Evolutionary conservation across 208 protist genomes (phyloP), one percentile per base, ranked within the genome.

Genomic region (Acanthamoeba sp.): DNA sequence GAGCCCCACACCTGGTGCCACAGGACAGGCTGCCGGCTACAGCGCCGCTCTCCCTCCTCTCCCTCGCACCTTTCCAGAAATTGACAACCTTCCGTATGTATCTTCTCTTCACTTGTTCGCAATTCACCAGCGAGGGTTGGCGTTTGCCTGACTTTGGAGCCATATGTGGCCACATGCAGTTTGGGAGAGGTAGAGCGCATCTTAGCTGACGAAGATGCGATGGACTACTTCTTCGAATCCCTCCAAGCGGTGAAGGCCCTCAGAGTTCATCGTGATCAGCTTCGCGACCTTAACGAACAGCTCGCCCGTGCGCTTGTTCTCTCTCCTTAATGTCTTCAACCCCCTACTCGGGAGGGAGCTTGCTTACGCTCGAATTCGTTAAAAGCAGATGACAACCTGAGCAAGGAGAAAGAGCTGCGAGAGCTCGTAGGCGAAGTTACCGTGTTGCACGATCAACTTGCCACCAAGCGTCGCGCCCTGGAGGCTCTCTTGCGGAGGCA

Each of bases 371-470:
- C 6, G 1, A 1, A 38, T 20, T 36, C 2, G 2, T 22, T 16
- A 22, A 4, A 57, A 36, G 20, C 14, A 71, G 62, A 36, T 34
- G 76, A 85, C 36, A 85, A 85, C 20, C 36, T 85, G 42, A 85
- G 76, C 76, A 85, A 50, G 45, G 76, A 85, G 32, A 85, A 85
- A 22, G 42, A 85, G 76, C n/a, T 85, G n/a, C 20, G 76, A n/a
- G 76, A 85, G 14, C 42, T 85, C 6, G 34, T 57, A 18, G n/a
- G 3, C 5, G 76, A 85, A 3, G 76, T 85, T 24, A 7, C 76
- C n/a, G 22, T 34, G 38, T 4, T 85, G 76, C 42, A 85, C 2
- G n/a, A 85, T 10, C 20, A 85, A 18, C 38, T 85, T 2, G 42
- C 42, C 12, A 36, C 4, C 22, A 38, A 85, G 36, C 38, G 45